Evolutionary conservation across 2,329 filamentous ascomycete species (phyloP), one percentile per base, ranked within the genome.

Genomic region (Fusarium pseudocircinatum): DNA sequence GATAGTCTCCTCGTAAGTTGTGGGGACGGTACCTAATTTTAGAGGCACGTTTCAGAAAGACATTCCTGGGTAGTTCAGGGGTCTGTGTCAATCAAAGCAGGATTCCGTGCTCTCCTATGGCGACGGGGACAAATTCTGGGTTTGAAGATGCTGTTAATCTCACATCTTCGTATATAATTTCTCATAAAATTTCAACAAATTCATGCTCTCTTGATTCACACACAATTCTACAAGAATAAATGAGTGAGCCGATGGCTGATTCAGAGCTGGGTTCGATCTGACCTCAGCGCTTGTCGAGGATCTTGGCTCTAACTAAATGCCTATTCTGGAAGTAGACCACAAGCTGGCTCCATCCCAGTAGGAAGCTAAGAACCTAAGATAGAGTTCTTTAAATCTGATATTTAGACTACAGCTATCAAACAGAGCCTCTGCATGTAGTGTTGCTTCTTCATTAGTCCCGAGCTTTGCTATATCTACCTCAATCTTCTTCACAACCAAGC

Each of bases 41-140:
- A 73, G 71, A 74, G 67, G 71, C 60, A 43, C 59, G 71, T 74
- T 74, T 74, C 71, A 74, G 71, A 65, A 54, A 62, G 47, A 57
- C 39, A 39, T 52, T 61, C 66, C 61, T 73, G 67, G 61, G 39
- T 47, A 26, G 60, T 60, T 64, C 63, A 73, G 63, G 71, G 71
- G 71, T 60, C 47, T 34, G 47, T 42, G 39, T 46, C 34, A 53
- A 36, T 61, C 49, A 57, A 26, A 53, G 26, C 22, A 37, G 32
- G 40, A 34, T 26, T 47, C n/a, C 7, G 20, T 10, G 44, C 20
- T 47, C 44, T 69, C 62, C 52, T 49, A 44, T 60, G 47, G 42
- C 60, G 34, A 40, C 20, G 13, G 30, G n/a, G 26, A 30, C 24
- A 36, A 63, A 56, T 16, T 36, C n/a, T 28, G 26, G 50, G 24